phyloP scores from a whole-genome alignment of 2,329 filamentous ascomycete genomes.

The Aspergillus quadricinctus region DNA sequence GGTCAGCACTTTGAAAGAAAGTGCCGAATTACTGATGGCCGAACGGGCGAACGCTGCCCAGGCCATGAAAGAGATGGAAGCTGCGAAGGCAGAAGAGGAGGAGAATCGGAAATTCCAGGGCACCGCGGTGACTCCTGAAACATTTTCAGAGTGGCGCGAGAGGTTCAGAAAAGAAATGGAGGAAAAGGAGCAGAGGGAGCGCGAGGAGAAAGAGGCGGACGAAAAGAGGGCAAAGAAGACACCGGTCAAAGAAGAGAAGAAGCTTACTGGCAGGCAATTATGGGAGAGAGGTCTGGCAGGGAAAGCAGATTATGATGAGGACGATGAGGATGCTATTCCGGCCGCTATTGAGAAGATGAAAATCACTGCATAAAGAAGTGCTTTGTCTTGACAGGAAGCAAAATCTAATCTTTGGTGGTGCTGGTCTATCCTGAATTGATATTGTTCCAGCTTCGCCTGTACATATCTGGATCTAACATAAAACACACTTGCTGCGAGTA shows the following conservation, averaged over 20 bases:
- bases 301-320: slow-evolving; percentile 63
- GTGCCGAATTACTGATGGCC: slow-evolving; percentile 77
- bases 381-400: background rate
- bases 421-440: background rate
- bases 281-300: slow-evolving; percentile 70
- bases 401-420: background rate
- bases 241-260: slow-evolving; percentile 61
- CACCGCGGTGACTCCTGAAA: slow-evolving; percentile 78
- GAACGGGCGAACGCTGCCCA: slow-evolving; percentile 65
- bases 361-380: slow-evolving; percentile 51
- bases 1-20: slow-evolving; percentile 80
- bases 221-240: slow-evolving; percentile 80
- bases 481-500: background rate
- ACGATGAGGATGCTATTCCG: slow-evolving; percentile 60
- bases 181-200: slow-evolving; percentile 60
- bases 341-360: slow-evolving; percentile 65
- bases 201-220: slow-evolving; percentile 69
- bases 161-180: slow-evolving; percentile 76
- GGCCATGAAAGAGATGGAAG: slow-evolving; percentile 49
- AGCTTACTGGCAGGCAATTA: slow-evolving; percentile 68
- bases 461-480: background rate
- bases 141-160: slow-evolving; percentile 77
- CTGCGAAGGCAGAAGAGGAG: slow-evolving; percentile 67
- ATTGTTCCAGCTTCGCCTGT: background rate
- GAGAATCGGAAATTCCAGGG: slow-evolving; percentile 98